Evolutionary conservation across 768 basidiomycete species (phyloP).

Genomic region (Leccinum uliginosum): DNA sequence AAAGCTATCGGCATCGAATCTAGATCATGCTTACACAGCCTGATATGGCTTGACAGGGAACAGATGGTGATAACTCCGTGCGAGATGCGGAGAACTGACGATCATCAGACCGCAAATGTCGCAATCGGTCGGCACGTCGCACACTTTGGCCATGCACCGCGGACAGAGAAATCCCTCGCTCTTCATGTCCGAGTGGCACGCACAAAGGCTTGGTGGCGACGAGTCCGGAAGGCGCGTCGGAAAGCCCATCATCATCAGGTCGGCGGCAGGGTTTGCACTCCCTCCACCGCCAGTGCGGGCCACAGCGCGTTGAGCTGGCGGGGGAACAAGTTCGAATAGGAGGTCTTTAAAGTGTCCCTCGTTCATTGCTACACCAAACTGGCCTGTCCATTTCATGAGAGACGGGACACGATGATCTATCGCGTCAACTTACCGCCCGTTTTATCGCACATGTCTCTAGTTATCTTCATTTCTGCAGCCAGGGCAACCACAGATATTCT

Average conservation of each 20-base stretch:
- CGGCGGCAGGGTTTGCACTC: slow-evolving; percentile 61
- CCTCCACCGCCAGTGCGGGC: slow-evolving; percentile 44
- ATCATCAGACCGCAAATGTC: slow-evolving; percentile 97
- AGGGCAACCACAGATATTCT: slow-evolving; percentile 92
- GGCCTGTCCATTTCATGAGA: slow-evolving; percentile 42
- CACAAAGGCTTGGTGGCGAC: slow-evolving; percentile 80
- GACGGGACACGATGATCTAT: not conserved
- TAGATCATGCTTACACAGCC: slow-evolving; percentile 61
- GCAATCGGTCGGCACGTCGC: slow-evolving; percentile 98
- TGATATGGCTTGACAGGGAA: slow-evolving; percentile 90
- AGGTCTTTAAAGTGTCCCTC: slow-evolving; percentile 97
- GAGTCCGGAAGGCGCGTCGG: slow-evolving; percentile 86
- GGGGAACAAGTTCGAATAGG: slow-evolving; percentile 92
- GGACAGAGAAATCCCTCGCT: slow-evolving; percentile 95
- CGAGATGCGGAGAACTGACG: slow-evolving; percentile 95
- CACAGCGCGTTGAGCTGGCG: slow-evolving; percentile 74
- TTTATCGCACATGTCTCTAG: slow-evolving; percentile 84
- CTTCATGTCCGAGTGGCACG: slow-evolving; percentile 90
- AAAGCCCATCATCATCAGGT: slow-evolving; percentile 99
- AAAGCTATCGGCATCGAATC: not conserved
- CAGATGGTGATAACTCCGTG: slow-evolving; percentile 90
- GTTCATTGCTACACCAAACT: slow-evolving; percentile 96
- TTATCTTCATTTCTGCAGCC: slow-evolving; percentile 98
- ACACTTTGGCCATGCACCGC: slow-evolving; percentile 86
- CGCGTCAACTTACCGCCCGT: slow-evolving; percentile 65